Percentiles rank a stretch among this genome's conserved stretches.
Conservation (phyloP, 129 eudicot species). For the Cynara cardunculus region DNA sequence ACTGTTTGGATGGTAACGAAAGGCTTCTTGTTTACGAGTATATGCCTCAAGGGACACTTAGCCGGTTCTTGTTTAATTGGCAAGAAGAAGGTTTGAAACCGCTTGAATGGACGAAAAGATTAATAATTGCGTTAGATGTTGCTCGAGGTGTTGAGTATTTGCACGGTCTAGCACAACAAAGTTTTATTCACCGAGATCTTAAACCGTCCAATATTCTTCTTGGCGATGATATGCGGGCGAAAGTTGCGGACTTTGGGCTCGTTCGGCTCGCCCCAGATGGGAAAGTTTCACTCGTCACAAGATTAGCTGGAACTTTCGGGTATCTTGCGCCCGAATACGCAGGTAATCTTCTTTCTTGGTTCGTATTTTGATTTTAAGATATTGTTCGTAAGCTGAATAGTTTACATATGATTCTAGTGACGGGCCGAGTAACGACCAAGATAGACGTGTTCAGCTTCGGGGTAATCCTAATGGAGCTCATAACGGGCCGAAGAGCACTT, state of each 20-base stretch:
- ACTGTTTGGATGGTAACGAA: conserved; percentile 83
- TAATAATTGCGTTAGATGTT: conserved; percentile 79
- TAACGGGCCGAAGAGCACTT: conserved; percentile 80
- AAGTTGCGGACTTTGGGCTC: conserved; percentile 92
- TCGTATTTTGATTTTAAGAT: background rate
- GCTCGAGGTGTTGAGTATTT: conserved; percentile 93
- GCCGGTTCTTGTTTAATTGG: conserved; percentile 70
- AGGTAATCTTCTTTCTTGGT: conserved; percentile 35
- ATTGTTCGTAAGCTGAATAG: background rate
- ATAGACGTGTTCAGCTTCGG: conserved; percentile 93
- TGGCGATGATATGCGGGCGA: conserved; percentile 98
- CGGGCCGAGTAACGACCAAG: conserved; percentile 84
- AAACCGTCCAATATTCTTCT: conserved; percentile 92
- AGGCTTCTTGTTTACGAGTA: conserved; percentile 87
- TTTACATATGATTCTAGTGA: conserved; percentile 44
- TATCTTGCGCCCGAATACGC: conserved; percentile 98
- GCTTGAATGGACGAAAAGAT: conserved; percentile 75
- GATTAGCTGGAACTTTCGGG: conserved; percentile 90
- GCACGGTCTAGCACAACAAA: conserved; percentile 86
- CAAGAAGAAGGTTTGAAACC: conserved; percentile 75
- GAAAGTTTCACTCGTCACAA: conserved; percentile 69
- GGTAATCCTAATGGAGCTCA: conserved; percentile 80
- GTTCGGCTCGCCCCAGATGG: conserved; percentile 96
- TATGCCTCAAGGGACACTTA: conserved; percentile 94
- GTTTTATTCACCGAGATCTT: conserved; percentile 88